Evolutionary conservation across 345 rosid species (phyloP).

Genomic region (Eucalyptus viminalis): DNA sequence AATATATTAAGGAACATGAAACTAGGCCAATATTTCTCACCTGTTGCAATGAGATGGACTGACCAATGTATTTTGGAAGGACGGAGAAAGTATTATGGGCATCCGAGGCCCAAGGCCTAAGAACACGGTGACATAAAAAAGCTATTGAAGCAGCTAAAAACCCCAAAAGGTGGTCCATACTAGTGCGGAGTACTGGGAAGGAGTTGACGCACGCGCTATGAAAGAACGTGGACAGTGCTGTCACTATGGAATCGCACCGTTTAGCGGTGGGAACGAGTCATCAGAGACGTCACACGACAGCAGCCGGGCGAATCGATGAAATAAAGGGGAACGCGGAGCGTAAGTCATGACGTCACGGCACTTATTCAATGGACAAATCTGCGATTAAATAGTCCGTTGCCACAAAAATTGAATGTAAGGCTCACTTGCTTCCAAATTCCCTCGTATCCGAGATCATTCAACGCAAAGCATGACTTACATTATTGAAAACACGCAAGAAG

Average conservation of each 20-base stretch:
- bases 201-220: not conserved
- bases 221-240: not conserved
- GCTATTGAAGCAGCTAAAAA: not conserved
- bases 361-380: not conserved
- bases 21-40: not conserved
- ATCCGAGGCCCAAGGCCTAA: not conserved
- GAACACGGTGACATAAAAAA: not conserved
- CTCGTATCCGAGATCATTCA: not conserved
- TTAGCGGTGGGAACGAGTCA: not conserved
- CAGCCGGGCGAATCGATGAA: not conserved
- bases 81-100: not conserved
- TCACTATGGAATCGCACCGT: not conserved
- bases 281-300: not conserved
- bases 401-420: too few species aligned
- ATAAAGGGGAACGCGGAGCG: not conserved
- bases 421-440: not conserved
- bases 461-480: not conserved
- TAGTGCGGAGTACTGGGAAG: not conserved
- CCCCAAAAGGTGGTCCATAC: not conserved
- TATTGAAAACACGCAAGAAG: not conserved
- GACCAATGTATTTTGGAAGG: not conserved
- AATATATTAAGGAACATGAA: not conserved
- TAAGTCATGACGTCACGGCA: not conserved
- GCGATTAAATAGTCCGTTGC: not conserved
- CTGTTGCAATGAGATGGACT: not conserved